phyloP scores from a whole-genome alignment of 1,284 basidiomycete species.

The Irpex sp. region DNA sequence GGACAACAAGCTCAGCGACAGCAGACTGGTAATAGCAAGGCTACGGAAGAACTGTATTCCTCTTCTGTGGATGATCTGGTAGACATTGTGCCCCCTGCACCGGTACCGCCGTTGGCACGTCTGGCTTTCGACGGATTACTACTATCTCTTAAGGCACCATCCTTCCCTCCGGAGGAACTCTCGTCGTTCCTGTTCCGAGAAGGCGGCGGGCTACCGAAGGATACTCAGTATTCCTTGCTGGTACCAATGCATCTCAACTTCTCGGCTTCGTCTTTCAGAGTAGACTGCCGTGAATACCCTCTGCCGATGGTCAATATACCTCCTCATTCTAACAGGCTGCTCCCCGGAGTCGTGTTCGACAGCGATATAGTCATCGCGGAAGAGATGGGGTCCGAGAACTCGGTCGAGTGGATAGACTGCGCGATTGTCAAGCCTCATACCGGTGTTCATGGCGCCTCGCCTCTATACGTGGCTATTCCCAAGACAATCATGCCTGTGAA shows the following conservation, averaged over 20 bases:
- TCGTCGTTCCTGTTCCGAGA: slow-evolving; percentile 68
- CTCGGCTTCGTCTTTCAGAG: slow-evolving; percentile 55
- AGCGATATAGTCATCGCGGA: slow-evolving; percentile 87
- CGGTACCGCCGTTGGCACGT: slow-evolving; percentile 75
- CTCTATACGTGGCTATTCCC: slow-evolving; percentile 68
- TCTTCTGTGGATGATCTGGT: slow-evolving; percentile 25
- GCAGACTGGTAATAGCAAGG: slow-evolving; percentile 10
- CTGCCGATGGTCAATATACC: slow-evolving; percentile 64
- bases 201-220: slow-evolving; percentile 65
- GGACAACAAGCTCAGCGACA: slow-evolving; percentile 15
- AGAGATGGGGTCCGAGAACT: slow-evolving; percentile 72
- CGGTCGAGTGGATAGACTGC: slow-evolving; percentile 71
- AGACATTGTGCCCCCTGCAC: slow-evolving; percentile 29
- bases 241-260: slow-evolving; percentile 81
- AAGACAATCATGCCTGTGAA: slow-evolving; percentile 97
- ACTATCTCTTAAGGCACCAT: slow-evolving; percentile 57
- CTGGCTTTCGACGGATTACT: slow-evolving; percentile 55
- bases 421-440: slow-evolving; percentile 52
- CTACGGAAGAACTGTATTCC: slow-evolving; percentile 8
- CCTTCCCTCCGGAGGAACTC: slow-evolving; percentile 54
- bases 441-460: slow-evolving; percentile 46
- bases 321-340: slow-evolving; percentile 30
- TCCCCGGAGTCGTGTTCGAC: slow-evolving; percentile 60
- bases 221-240: slow-evolving; percentile 76
- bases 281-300: slow-evolving; percentile 79